Conservation (phyloP, 495 filamentous ascomycete genomes). For the Poronia punctata region DNA sequence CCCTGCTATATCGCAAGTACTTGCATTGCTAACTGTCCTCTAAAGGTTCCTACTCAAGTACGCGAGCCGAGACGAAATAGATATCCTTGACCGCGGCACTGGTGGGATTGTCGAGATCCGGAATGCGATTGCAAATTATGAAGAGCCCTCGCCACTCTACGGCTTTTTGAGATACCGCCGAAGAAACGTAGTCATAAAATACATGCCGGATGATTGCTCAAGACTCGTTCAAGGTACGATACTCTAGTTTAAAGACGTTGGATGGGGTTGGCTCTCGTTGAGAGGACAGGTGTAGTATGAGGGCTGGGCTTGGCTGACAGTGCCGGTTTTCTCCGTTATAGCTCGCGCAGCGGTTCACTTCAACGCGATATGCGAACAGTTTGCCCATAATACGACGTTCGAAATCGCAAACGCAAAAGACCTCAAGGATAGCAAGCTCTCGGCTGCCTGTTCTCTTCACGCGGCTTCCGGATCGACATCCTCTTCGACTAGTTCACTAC, state of each 20-base stretch:
- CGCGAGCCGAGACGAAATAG: slow-evolving; percentile 77
- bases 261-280: too few species aligned
- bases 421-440: slow-evolving; percentile 79
- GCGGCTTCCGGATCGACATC: slow-evolving; percentile 80
- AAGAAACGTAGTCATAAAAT: slow-evolving; percentile 86
- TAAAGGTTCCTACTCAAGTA: slow-evolving; percentile 93
- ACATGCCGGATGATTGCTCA: slow-evolving; percentile 83
- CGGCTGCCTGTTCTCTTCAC: slow-evolving; percentile 83
- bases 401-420: slow-evolving; percentile 65
- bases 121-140: slow-evolving; percentile 66
- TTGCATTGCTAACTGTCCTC: slow-evolving; percentile 16
- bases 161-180: slow-evolving; percentile 87
- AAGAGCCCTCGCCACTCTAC: slow-evolving; percentile 80
- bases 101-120: slow-evolving; percentile 83
- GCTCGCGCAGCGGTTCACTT: slow-evolving; percentile 95
- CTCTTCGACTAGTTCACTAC: slow-evolving; percentile 76
- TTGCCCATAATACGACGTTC: slow-evolving; percentile 80
- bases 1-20: too few species aligned
- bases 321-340: slow-evolving; percentile 25
- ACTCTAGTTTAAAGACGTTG: not conserved
- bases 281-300: too few species aligned
- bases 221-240: slow-evolving; percentile 79
- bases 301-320: not conserved
- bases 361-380: slow-evolving; percentile 74
- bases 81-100: slow-evolving; percentile 67